A percentile compares a stretch with the other conserved stretches of the same genome.
Evolutionary conservation across 805 yeast genomes (phyloP).

Genomic region (Kluyveromyces siamensis): DNA sequence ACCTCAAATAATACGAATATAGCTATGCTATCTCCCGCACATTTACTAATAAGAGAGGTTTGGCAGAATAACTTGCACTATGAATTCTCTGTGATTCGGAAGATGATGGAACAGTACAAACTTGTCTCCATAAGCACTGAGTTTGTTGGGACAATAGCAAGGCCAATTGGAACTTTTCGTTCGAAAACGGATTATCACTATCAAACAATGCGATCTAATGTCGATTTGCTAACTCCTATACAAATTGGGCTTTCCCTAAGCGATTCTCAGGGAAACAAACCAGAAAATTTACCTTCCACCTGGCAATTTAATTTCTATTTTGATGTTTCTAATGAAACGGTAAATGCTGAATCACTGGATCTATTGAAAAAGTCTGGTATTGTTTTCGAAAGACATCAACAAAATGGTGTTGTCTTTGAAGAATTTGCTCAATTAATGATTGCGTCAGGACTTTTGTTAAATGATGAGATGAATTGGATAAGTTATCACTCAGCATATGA

Average conservation of each 20-base stretch:
- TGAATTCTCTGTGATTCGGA: constrained; percentile 56
- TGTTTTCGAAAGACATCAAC: constrained; percentile 65
- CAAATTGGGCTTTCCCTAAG: constrained; percentile 77
- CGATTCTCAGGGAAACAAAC: constrained; percentile 60
- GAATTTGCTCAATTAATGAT: constrained; percentile 78
- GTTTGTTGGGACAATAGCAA: constrained; percentile 90
- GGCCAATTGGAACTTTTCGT: constrained; percentile 91
- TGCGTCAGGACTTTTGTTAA: constrained; percentile 77
- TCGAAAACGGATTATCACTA: constrained; percentile 90
- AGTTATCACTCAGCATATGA: constrained; percentile 94
- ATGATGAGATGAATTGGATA: constrained; percentile 65
- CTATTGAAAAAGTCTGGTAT: constrained; percentile 74
- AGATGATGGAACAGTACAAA: constrained; percentile 44
- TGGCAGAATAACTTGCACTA: constrained; percentile 63
- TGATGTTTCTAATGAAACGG: constrained; percentile 73
- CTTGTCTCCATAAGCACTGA: constrained; percentile 75
- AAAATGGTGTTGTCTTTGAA: constrained; percentile 67
- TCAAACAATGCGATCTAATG: constrained; percentile 86
- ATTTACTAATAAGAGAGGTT: constrained; percentile 53
- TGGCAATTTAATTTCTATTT: constrained; percentile 95
- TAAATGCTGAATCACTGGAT: constrained; percentile 74
- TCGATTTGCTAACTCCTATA: constrained; percentile 75
- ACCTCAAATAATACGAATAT: constrained; percentile 4
- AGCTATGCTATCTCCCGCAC: constrained; percentile 24
- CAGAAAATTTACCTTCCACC: constrained; percentile 61